These are phyloP conservation scores for Acer negundo DNA, from an alignment of 345 rosid species.

Conservation along the genomic window DNA sequence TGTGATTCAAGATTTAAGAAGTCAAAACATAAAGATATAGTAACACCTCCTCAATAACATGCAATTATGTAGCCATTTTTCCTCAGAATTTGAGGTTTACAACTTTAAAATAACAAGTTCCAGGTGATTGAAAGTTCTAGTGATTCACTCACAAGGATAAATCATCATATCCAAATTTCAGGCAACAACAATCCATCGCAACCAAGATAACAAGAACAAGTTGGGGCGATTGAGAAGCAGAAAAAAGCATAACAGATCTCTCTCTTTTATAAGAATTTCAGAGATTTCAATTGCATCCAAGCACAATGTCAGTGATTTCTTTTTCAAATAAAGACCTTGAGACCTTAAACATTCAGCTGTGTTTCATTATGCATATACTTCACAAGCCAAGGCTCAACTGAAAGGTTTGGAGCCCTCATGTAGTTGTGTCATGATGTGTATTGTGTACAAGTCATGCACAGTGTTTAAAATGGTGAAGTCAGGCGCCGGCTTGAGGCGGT, in stretches of 20 bases:
- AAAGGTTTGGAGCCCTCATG: constrained; percentile 4
- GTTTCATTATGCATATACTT: neutral
- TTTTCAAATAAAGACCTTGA: neutral
- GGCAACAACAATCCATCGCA: neutral
- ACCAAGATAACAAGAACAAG: neutral
- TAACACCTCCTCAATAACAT: neutral
- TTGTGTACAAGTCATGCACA: neutral
- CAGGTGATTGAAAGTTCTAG: neutral
- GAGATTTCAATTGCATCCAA: neutral
- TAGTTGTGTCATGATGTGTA: neutral
- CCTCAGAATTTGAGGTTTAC: neutral
- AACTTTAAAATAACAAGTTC: neutral
- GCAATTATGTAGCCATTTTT: neutral
- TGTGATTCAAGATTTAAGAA: neutral
- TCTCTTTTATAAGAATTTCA: neutral
- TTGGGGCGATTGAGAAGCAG: neutral
- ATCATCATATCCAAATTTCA: constrained; percentile 1
- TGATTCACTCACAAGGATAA: neutral
- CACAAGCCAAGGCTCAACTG: neutral
- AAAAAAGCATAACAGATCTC: neutral
- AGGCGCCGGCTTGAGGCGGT: too few species aligned
- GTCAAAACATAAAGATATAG: neutral
- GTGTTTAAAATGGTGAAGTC: too few species aligned
- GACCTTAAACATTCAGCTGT: neutral
- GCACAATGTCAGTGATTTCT: neutral